Percentiles rank a stretch among this genome's conserved stretches.
phyloP scores from a whole-genome alignment of 208 protist species.

The Phytomonas sp. region DNA sequence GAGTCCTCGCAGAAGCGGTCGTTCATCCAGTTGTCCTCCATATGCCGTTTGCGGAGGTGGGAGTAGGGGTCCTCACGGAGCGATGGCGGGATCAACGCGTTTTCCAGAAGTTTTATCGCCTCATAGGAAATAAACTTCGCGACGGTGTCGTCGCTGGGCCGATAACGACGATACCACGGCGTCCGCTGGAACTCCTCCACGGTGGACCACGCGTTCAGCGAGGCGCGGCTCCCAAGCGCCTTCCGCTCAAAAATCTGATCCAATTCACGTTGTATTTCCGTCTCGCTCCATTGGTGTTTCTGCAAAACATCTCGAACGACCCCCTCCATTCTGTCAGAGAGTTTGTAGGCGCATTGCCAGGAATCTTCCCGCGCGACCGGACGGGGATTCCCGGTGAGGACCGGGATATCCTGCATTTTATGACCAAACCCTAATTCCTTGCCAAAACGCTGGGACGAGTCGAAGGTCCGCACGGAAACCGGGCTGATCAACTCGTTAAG shows the following conservation, averaged over 20 bases:
- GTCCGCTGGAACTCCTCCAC: slow-evolving; percentile 88
- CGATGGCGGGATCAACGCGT: slow-evolving; percentile 70
- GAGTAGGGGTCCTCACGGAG: slow-evolving; percentile 74
- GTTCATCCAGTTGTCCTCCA: slow-evolving; percentile 90
- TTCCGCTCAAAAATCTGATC: slow-evolving; percentile 70
- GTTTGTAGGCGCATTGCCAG: slow-evolving; percentile 78
- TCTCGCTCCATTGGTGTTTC: slow-evolving; percentile 43
- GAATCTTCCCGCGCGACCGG: slow-evolving; percentile 63
- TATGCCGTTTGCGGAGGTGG: slow-evolving; percentile 82
- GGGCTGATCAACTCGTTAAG: slow-evolving; percentile 5
- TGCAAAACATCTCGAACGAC: slow-evolving; percentile 67
- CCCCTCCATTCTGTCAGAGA: slow-evolving; percentile 79
- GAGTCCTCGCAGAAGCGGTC: slow-evolving; percentile 80
- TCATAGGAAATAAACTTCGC: slow-evolving; percentile 87
- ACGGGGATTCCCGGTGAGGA: slow-evolving; percentile 78
- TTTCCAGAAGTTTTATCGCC: slow-evolving; percentile 77
- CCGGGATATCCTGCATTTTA: slow-evolving; percentile 83
- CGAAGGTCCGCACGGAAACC: slow-evolving; percentile 33
- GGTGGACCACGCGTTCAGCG: slow-evolving; percentile 79
- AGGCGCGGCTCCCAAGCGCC: slow-evolving; percentile 42
- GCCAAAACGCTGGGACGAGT: slow-evolving; percentile 51
- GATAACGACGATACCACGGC: slow-evolving; percentile 83
- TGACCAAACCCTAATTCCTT: slow-evolving; percentile 80
- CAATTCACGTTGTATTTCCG: slow-evolving; percentile 73
- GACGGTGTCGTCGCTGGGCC: slow-evolving; percentile 65